phyloP scores from a whole-genome alignment of 2,329 filamentous ascomycete genomes.

The Blumeriella jaapii region DNA sequence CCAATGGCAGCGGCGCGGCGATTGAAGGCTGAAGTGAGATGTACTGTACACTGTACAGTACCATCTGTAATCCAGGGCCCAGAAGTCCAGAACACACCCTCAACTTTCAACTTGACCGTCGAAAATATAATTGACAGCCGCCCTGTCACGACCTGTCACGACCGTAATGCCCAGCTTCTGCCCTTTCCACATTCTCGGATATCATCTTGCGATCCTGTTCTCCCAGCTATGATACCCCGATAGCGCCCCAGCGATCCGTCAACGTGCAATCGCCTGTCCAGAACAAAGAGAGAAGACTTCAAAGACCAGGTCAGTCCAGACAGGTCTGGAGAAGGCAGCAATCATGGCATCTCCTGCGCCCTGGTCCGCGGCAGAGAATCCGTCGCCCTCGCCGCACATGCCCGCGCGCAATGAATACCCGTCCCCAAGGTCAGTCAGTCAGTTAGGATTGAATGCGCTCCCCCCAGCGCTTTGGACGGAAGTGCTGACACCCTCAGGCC shows the following conservation, averaged over 20 bases:
- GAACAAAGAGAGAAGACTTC: no score
- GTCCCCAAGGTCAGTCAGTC: slow-evolving; percentile 39
- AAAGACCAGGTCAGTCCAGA: no score
- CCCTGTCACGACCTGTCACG: no score
- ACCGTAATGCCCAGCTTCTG: neutral
- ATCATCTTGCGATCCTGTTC: neutral
- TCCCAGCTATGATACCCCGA: slow-evolving; percentile 26
- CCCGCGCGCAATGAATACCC: slow-evolving; percentile 36
- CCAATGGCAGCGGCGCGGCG: neutral
- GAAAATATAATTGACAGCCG: no score
- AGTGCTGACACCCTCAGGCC: slow-evolving; percentile 24
- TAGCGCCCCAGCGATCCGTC: slow-evolving; percentile 18
- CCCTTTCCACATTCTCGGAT: neutral
- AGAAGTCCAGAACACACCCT: no score
- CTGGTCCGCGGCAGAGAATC: slow-evolving; percentile 37
- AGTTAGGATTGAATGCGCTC: no score
- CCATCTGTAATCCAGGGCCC: no score
- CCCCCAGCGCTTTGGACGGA: no score
- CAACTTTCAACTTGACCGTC: no score
- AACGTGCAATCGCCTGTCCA: no score
- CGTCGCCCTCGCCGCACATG: slow-evolving; percentile 30
- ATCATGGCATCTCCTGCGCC: slow-evolving; percentile 33
- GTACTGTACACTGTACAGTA: neutral
- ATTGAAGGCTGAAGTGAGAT: neutral
- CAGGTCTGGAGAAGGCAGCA: no score